Percentiles rank a stretch among this genome's conserved stretches.
phyloP scores from a whole-genome alignment of 108 stramenopile species.

The Pseudonitzschia multiseries region DNA sequence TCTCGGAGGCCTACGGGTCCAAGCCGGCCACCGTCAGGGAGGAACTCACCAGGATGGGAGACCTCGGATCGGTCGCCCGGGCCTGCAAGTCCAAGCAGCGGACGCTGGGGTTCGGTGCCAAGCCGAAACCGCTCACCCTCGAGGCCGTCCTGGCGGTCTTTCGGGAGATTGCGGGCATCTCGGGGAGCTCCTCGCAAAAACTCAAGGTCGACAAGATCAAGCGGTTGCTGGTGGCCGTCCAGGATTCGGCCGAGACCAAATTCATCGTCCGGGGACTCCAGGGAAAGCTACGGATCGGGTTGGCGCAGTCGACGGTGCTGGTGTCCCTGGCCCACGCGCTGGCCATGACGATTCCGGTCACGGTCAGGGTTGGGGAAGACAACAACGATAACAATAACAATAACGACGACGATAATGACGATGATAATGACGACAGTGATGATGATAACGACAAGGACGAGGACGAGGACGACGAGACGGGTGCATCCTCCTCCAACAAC shows the following conservation, averaged over 20 bases:
- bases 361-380: constrained; percentile 25
- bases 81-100: constrained; percentile 79
- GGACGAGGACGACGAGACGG: background rate
- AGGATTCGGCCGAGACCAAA: constrained; percentile 82
- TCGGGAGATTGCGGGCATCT: constrained; percentile 76
- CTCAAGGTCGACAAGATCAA: constrained; percentile 94
- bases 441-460: background rate
- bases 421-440: too few relatives aligned
- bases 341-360: constrained; percentile 52
- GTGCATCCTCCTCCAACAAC: too few relatives aligned
- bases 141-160: constrained; percentile 60
- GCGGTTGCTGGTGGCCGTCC: constrained; percentile 75
- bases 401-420: background rate
- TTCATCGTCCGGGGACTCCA: constrained; percentile 98
- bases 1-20: constrained; percentile 84
- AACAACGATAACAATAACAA: background rate
- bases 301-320: constrained; percentile 94
- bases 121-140: constrained; percentile 70
- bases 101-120: constrained; percentile 76
- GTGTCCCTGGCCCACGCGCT: constrained; percentile 93
- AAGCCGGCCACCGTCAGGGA: constrained; percentile 70
- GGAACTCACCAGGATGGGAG: constrained; percentile 85
- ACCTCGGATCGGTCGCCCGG: constrained; percentile 93
- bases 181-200: constrained; percentile 88
- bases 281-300: constrained; percentile 96